phyloP scores from a whole-genome alignment of 257 asterid genomes.

The Scutellaria galericulata region DNA sequence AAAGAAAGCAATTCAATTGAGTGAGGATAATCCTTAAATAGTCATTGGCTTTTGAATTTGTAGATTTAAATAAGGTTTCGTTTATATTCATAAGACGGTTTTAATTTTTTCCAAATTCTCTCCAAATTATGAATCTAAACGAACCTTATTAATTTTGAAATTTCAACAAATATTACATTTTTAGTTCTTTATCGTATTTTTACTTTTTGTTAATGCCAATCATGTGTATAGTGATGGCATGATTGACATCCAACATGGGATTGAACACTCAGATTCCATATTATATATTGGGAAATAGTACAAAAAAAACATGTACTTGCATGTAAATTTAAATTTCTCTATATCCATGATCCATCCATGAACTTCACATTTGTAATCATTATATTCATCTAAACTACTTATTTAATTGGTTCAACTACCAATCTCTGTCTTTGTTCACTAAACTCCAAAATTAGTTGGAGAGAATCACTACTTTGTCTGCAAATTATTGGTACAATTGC shows the following conservation, averaged over 20 bases:
- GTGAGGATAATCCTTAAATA: neutral
- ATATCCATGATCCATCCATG: neutral
- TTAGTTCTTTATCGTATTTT: no score
- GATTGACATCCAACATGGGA: no score
- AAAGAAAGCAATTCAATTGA: slow-evolving; percentile 7
- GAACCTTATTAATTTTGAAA: no score
- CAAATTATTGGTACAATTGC: slow-evolving; percentile 29
- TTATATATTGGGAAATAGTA: neutral
- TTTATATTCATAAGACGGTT: no score
- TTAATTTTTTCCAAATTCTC: no score
- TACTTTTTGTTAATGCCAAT: no score
- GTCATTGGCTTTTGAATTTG: slow-evolving; percentile 2
- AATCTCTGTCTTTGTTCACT: slow-evolving; percentile 3
- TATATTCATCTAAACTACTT: neutral
- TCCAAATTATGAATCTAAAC: no score
- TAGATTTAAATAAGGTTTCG: neutral
- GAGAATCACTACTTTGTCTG: neutral
- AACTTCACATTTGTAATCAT: neutral
- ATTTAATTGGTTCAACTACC: slow-evolving; percentile 27
- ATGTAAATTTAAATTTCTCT: neutral
- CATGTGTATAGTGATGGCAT: no score
- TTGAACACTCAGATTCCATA: neutral
- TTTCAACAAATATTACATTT: no score
- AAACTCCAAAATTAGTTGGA: slow-evolving; percentile 33
- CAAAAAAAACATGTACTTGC: slow-evolving; percentile 31